phyloP scores from a whole-genome alignment of 345 rosid species.

The Hibiscus mutabilis region DNA sequence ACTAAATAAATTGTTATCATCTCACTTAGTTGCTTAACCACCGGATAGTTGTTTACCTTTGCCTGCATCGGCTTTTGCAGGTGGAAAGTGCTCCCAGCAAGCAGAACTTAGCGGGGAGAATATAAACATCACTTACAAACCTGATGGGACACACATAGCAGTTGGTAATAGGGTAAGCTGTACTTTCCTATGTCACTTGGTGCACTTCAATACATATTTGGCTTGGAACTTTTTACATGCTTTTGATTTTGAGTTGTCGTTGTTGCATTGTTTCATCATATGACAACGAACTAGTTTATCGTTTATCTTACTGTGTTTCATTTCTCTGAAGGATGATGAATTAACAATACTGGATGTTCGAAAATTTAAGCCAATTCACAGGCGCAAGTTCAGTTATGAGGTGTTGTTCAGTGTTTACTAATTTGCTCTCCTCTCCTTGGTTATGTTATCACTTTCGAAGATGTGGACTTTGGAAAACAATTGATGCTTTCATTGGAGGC shows the following conservation, averaged over 20 bases:
- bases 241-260: background rate
- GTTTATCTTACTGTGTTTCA: conserved; percentile 13
- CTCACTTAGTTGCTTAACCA: background rate
- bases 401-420: conserved; percentile 27
- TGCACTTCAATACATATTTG: background rate
- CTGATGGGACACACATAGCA: conserved; percentile 88
- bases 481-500: background rate
- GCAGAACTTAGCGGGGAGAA: conserved; percentile 97
- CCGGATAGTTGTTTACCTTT: background rate
- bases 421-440: background rate
- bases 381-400: conserved; percentile 86
- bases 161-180: conserved; percentile 90
- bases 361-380: conserved; percentile 87
- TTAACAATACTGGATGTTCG: conserved; percentile 93
- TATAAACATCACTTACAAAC: conserved; percentile 91
- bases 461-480: background rate
- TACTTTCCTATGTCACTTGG: conserved; percentile 10
- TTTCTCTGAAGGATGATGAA: conserved; percentile 72
- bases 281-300: background rate
- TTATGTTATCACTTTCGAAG: background rate
- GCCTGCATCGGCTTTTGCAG: conserved; percentile 26
- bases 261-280: background rate
- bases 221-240: background rate
- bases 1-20: background rate
- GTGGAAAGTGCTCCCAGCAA: conserved; percentile 94